phyloP scores from a whole-genome alignment of 2,329 filamentous ascomycete species.

The Curvularia spicifera region DNA sequence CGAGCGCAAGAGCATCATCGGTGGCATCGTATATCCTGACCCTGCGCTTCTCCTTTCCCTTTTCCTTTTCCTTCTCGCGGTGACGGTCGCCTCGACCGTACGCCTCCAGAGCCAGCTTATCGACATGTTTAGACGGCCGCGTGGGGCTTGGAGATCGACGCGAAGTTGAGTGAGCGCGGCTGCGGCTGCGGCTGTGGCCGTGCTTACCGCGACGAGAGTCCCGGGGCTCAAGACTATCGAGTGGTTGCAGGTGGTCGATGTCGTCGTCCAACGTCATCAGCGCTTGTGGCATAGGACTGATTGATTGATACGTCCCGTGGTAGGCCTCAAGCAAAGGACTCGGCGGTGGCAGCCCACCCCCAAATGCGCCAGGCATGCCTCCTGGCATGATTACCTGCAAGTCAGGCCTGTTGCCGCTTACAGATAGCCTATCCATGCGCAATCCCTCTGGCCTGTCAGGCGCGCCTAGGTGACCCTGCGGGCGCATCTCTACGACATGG shows the following conservation, averaged over 20 bases:
- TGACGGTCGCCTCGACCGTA: conserved; percentile 19
- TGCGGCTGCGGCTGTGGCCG: conserved; percentile 26
- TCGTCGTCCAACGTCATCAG: conserved; percentile 63
- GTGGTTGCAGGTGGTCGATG: conserved; percentile 54
- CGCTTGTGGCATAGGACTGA: conserved; percentile 92
- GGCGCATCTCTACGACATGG: conserved; percentile 52
- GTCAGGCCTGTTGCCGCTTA: conserved; percentile 55
- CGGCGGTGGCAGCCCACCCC: conserved; percentile 64
- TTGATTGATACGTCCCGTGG: conserved; percentile 89
- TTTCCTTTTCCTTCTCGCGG: conserved; percentile 20
- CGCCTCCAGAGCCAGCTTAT: conserved; percentile 45
- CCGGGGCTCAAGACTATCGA: conserved; percentile 44
- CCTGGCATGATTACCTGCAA: conserved; percentile 35
- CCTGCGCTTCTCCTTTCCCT: conserved; percentile 56
- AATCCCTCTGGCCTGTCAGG: conserved; percentile 46
- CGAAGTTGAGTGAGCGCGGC: conserved; percentile 40
- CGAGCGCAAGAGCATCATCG: conserved; percentile 77
- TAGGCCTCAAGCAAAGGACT: conserved; percentile 93
- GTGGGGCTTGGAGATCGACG: conserved; percentile 43
- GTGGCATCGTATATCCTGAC: conserved; percentile 84
- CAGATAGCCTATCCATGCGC: conserved; percentile 56
- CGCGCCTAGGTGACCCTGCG: conserved; percentile 42
- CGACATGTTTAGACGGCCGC: conserved; percentile 34
- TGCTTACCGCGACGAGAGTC: conserved; percentile 36
- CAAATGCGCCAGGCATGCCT: conserved; percentile 2